Evolutionary conservation across 2,329 filamentous ascomycete species (phyloP).

Genomic region (Fusarium transvaalense): DNA sequence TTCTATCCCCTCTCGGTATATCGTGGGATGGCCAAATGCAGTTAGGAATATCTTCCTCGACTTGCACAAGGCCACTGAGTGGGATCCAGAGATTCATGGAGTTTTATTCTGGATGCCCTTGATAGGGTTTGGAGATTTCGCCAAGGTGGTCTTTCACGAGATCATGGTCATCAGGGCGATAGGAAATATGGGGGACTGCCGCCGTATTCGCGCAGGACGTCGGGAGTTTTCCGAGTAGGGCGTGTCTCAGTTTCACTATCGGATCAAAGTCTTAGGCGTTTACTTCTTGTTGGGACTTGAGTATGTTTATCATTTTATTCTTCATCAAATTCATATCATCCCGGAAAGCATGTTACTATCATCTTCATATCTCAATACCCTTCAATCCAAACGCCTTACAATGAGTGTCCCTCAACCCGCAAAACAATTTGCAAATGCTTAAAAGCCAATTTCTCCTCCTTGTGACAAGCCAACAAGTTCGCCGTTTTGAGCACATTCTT

Average conservation of each 20-base stretch:
- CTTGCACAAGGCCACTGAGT: not conserved
- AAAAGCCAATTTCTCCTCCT: slow-evolving; percentile 48
- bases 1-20: not conserved
- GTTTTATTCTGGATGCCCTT: slow-evolving; percentile 1
- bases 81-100: slow-evolving; percentile 13
- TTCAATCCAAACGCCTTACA: slow-evolving; percentile 31
- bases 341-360: not conserved
- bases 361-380: not conserved
- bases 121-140: not conserved
- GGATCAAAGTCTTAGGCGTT: too few relatives aligned
- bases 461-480: slow-evolving; percentile 51
- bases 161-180: not conserved
- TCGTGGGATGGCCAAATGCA: not conserved
- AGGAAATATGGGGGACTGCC: not conserved
- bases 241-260: not conserved
- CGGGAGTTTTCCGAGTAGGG: not conserved
- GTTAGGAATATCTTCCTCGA: not conserved
- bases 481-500: slow-evolving; percentile 61
- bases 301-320: not conserved
- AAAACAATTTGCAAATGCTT: slow-evolving; percentile 51
- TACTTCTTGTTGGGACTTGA: not conserved
- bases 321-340: not conserved
- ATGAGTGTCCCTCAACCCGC: slow-evolving; percentile 48
- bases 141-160: not conserved
- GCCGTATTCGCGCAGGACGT: not conserved